These are phyloP conservation scores for Dichomitus squalens DNA, from an alignment of 1,284 basidiomycete species.

Conservation along the genomic window DNA sequence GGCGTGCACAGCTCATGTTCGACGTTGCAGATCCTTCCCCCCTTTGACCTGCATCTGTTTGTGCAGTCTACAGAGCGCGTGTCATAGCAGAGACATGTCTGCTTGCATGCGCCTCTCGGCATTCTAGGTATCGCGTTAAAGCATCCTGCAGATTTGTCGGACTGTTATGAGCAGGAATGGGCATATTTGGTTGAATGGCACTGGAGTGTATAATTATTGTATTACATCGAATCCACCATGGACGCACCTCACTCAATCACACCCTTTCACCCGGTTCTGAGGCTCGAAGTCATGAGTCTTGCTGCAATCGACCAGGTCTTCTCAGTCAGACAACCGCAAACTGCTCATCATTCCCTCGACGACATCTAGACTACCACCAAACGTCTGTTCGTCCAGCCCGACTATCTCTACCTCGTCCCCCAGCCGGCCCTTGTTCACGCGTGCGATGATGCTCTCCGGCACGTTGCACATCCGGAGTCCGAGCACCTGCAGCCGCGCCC, in stretches of 20 bases:
- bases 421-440: constrained; percentile 63
- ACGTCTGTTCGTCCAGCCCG: constrained; percentile 29
- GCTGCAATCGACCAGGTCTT: too few relatives aligned
- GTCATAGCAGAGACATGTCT: neutral
- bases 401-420: constrained; percentile 55
- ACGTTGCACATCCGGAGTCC: constrained; percentile 56
- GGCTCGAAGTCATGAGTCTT: too few relatives aligned
- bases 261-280: too few relatives aligned
- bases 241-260: neutral
- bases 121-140: neutral
- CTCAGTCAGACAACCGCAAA: constrained; percentile 9
- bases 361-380: constrained; percentile 6
- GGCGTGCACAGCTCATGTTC: neutral
- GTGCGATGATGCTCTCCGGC: constrained; percentile 40
- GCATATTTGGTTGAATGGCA: neutral
- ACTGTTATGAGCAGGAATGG: neutral
- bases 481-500: constrained; percentile 52
- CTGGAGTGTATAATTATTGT: constrained; percentile 3
- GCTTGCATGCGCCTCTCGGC: neutral
- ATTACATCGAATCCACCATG: neutral
- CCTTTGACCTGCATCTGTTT: constrained; percentile 20
- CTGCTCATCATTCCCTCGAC: constrained; percentile 18
- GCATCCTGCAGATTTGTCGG: neutral
- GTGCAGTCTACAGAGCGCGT: constrained; percentile 8
- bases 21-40: constrained; percentile 11